Conservation (phyloP, 2,329 filamentous ascomycete species). For the Cercospora zeae-maydis region DNA sequence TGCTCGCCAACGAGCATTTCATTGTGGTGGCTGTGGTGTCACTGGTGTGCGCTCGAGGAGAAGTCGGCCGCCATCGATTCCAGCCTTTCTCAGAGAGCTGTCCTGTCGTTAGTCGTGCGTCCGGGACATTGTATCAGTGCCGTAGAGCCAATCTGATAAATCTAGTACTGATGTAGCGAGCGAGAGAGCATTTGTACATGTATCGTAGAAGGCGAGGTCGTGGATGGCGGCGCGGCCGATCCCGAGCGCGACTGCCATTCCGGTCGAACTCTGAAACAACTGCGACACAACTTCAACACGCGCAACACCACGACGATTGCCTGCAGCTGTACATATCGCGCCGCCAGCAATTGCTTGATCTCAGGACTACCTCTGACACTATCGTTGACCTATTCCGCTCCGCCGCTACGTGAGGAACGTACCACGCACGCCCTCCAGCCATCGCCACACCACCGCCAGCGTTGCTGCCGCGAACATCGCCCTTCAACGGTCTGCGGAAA, state of each 20-base stretch:
- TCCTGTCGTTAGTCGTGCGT: not conserved
- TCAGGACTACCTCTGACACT: not conserved
- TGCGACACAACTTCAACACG: not conserved
- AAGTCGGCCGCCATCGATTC: not conserved
- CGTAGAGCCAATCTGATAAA: not conserved
- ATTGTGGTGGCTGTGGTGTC: not conserved
- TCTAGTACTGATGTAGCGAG: not conserved
- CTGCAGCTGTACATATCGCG: not conserved
- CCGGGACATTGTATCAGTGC: too few relatives aligned
- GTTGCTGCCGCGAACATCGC: not conserved
- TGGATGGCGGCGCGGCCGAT: not conserved
- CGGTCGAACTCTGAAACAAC: conserved; percentile 6
- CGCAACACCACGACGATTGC: not conserved
- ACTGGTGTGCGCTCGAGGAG: not conserved
- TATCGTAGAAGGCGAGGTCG: not conserved
- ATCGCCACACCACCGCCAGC: not conserved
- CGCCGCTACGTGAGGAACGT: not conserved
- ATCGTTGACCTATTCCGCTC: not conserved
- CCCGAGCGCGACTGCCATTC: not conserved
- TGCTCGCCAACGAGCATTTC: not conserved
- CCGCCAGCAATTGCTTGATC: not conserved
- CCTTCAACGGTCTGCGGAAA: not conserved
- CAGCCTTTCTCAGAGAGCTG: not conserved
- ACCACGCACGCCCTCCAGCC: not conserved
- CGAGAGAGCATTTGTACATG: not conserved